A percentile compares a stretch with the other conserved stretches of the same genome.
Evolutionary conservation across 2,329 filamentous ascomycete species (phyloP).

Genomic region (Aspergillus fumigatus): DNA sequence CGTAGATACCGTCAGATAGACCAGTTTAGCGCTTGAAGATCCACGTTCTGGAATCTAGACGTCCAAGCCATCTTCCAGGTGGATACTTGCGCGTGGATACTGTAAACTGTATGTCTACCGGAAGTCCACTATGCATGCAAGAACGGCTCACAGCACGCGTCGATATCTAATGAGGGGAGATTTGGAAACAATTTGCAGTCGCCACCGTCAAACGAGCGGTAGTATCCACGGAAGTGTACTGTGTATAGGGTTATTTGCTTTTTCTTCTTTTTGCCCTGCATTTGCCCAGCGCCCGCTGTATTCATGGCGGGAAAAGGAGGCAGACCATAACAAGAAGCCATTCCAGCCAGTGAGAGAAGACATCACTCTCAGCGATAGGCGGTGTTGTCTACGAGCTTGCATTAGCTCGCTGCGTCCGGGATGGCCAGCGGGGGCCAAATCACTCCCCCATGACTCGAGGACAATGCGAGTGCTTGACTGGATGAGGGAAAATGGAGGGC

Average conservation of each 20-base stretch:
- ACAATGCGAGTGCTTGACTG: not conserved
- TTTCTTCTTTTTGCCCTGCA: conserved; percentile 1
- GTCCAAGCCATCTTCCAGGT: not conserved
- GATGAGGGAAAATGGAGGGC: not conserved
- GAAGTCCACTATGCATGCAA: not conserved
- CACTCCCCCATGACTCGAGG: not conserved
- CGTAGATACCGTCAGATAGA: not conserved
- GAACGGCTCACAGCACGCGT: not conserved
- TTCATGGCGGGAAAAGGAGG: not conserved
- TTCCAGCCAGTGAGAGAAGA: not conserved
- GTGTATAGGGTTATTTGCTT: not conserved
- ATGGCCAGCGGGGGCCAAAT: not conserved
- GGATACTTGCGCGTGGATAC: not conserved
- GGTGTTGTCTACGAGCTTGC: not conserved
- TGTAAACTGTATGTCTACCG: not conserved
- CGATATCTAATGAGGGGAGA: not conserved
- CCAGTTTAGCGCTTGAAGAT: not conserved
- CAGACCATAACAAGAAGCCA: not conserved
- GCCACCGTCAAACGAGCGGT: not conserved
- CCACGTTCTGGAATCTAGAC: not conserved
- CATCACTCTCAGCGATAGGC: conserved; percentile 1
- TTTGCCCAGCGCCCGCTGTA: not conserved
- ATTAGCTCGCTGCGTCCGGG: not conserved
- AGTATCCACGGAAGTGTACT: not conserved
- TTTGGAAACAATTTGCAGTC: not conserved